These are phyloP conservation scores for Cadophora sp. DNA, from an alignment of 2,329 filamentous ascomycete genomes.

Conservation along the genomic window DNA sequence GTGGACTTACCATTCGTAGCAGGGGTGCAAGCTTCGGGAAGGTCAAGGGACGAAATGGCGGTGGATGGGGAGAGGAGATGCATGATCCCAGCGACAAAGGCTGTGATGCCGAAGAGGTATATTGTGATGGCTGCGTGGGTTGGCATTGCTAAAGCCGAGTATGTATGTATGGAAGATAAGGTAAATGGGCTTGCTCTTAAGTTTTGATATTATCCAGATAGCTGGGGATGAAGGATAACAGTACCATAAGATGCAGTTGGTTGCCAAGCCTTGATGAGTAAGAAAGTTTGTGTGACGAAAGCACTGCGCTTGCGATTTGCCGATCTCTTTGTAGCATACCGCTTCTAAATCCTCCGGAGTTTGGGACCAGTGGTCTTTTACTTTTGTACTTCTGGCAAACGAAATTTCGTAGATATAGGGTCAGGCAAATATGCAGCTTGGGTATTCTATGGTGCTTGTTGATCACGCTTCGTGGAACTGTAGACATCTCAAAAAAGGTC, in stretches of 20 bases:
- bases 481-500: no score
- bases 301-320: neutral
- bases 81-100: constrained; percentile 1
- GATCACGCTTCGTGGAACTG: no score
- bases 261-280: neutral
- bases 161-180: neutral
- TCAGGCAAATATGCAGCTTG: no score
- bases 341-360: no score
- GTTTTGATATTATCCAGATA: no score
- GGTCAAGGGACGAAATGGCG: neutral
- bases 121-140: neutral
- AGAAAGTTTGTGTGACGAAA: neutral
- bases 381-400: no score
- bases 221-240: no score
- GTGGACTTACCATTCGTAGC: neutral
- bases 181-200: neutral
- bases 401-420: no score
- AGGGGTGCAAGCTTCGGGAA: neutral
- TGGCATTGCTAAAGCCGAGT: neutral
- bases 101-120: constrained; percentile 5
- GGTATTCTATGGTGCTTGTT: no score
- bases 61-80: constrained; percentile 1
- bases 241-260: no score
- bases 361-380: no score
- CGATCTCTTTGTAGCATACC: no score